Evolutionary conservation across 768 basidiomycete genomes (phyloP), one percentile per base, ranked within the genome.

Genomic region (Lactarius akahatsu): DNA sequence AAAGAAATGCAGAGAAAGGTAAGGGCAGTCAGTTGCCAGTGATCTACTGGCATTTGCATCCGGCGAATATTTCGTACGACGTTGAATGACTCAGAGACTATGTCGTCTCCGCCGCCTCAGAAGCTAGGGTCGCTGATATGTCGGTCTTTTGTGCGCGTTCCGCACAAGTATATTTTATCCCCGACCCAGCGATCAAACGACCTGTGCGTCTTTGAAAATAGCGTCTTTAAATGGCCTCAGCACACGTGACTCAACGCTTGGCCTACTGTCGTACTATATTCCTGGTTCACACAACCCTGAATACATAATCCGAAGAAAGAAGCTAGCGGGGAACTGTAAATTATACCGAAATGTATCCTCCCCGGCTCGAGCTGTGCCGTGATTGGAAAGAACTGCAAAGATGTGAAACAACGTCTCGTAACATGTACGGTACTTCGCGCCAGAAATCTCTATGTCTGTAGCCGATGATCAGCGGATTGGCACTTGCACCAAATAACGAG

Each of bases 371-470:
- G 15, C 83, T 78, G 43, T 85, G 85, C 71, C 86, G 83, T 70
- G 88, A 86, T 59, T 88, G 86, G 47, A 90, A 83, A 54, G 82
- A 82, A 18, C 89, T 86, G 76, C 90, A 92, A 45, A 94, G 76
- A 76, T 93, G 91, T 26, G 87, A 84, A 60, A 89, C 74, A 28
- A 94, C 88, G 71, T 94, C 92, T 52, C 82, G 82, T 55, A 92
- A 75, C 86, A 94, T 90, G 70, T 91, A 92, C 4, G 92, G 92
- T 3, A 94, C 90, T 76, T 94, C 92, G 74, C 86, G 80, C 92
- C 92, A 94, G 76, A 94, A 94, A 73, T 93, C 91, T 58, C 92
- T 90, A 76, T 94, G 92, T 66, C 91, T 94, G 69, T 16, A 34
- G 18, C 40, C 8, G 16, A 67, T 57, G 50, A 52, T 50, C 61